Evolutionary conservation across 495 filamentous ascomycete species (phyloP), one percentile per base, ranked within the genome.

Genomic region (Parmelia sp.): DNA sequence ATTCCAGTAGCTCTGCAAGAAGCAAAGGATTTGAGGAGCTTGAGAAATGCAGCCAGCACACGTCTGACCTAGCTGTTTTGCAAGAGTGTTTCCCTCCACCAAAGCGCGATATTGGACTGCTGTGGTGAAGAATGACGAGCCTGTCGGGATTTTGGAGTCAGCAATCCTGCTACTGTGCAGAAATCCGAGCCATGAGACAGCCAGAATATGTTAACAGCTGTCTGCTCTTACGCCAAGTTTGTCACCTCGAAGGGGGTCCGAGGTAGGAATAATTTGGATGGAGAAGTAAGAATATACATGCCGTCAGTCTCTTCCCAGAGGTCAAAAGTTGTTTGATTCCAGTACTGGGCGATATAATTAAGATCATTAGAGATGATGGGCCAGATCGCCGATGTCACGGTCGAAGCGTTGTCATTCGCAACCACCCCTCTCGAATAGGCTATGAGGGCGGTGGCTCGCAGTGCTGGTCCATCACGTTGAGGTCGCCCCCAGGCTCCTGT

Each of bases 301-400:
- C 49, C 49, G 15, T 74, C 66, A 0, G 84, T 79, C 74, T 90
- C 88, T 65, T 90, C 88, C 88, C 88, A 90, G 3, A 90, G 80
- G 68, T 90, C 78, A 63, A 75, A 78, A n/a, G 66, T 69, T 5
- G 71, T 73, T 31, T 68, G 40, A 58, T 75, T 78, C 89, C 88
- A 92, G 75, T 91, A 88, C 70, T 90, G 84, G 4, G 83, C 80
- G 23, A 89, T 82, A 67, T 90, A 90, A 44, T 79, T 74, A 27
- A 86, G 68, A 64, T 86, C 84, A 58, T 85, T 84, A 21, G 75
- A 73, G 25, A 86, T 81, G 57, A 84, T 75, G 0, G 82, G 81
- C 82, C 80, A 83, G 56, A 80, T 71, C 14, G 76, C 70, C 14
- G 68, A 62, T 17, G 72, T 63, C 6, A 75, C 80, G 9, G 69